Base-by-base conservation (phyloP, 2,329 filamentous ascomycete species). In the Phialophora macrospora region DNA sequence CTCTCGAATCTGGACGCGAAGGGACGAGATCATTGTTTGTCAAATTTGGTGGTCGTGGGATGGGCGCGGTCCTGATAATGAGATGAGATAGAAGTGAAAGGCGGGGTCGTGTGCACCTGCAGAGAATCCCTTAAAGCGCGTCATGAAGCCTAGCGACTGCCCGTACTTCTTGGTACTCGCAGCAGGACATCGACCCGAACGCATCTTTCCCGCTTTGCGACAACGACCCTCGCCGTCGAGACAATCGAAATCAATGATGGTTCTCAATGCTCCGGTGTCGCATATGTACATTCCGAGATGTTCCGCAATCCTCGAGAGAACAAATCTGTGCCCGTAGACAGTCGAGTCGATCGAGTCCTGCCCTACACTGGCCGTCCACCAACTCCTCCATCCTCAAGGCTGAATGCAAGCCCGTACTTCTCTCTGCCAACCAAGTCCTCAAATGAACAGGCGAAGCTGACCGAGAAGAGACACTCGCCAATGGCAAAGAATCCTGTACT, bases 281-380 rank as follows among this genome's bases (percentile, higher is more conserved):
- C 48, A 41, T 32, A 11, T 28, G 46, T 24, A 32, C 20, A 5
- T 14, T 20, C 48, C 17, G 68, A 46, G 8, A 71, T 71, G 70
- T 71, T 71, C 56, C 62, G 70, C 49, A 70, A 71, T 57, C 68
- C 68, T 66, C 66, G 70, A 58, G 64, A 69, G 24, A 67, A 70
- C 17, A 62, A 22, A 20, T 60, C 57, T 22, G 26, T 52, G 24
- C 48, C 58, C 7, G 46, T 60, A 60, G 58, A 60, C 46, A 30
- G 41, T 8, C 28, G 58, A 54, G 46, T 60, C 22, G 48, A 60
- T 7, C 44, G 58, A 54, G 46, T 60, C 32, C 48, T 70, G 4
- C 69, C 67, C 20, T 68, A 64, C 24, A 60, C 57, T 9, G 70
- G 68, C 28, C 67, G 70, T 9, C 68, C 69, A 17, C 70, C 70